A percentile compares a stretch with the other conserved stretches of the same genome.
Conservation (phyloP, 2,329 filamentous ascomycete species). For the Lachnellula arida region DNA sequence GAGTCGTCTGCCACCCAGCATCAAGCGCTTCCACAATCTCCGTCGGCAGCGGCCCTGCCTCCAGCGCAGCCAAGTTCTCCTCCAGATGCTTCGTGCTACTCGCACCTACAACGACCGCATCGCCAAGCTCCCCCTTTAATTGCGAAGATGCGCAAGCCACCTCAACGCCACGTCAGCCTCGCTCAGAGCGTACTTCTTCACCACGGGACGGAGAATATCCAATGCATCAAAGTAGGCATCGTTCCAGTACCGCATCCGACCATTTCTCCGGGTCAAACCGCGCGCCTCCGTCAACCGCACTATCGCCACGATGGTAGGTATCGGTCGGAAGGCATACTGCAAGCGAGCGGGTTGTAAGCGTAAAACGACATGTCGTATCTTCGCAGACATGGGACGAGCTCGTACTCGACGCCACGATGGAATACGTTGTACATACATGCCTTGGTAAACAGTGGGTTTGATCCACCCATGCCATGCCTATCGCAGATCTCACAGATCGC, state of each 20-base stretch:
- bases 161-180: conserved; percentile 70
- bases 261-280: conserved; percentile 39
- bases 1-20: conserved; percentile 69
- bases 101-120: conserved; percentile 57
- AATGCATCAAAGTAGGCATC: conserved; percentile 62
- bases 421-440: conserved; percentile 33
- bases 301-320: conserved; percentile 51
- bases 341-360: conserved; percentile 55
- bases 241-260: conserved; percentile 54
- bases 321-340: conserved; percentile 41
- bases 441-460: conserved; percentile 34
- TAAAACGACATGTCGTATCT: conserved; percentile 58
- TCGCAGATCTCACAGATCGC: conserved; percentile 31
- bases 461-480: conserved; percentile 32
- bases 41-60: conserved; percentile 69
- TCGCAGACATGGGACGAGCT: conserved; percentile 54
- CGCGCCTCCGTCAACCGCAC: conserved; percentile 9
- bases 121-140: conserved; percentile 48
- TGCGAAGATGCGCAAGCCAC: conserved; percentile 66
- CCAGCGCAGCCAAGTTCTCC: conserved; percentile 52
- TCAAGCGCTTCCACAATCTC: conserved; percentile 73
- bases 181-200: conserved; percentile 62
- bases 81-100: conserved; percentile 54
- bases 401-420: conserved; percentile 51
- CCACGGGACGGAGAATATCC: conserved; percentile 61